Evolutionary conservation across 352 stramenopile genomes (phyloP).

Genomic region (Aphanomyces cochlioides): DNA sequence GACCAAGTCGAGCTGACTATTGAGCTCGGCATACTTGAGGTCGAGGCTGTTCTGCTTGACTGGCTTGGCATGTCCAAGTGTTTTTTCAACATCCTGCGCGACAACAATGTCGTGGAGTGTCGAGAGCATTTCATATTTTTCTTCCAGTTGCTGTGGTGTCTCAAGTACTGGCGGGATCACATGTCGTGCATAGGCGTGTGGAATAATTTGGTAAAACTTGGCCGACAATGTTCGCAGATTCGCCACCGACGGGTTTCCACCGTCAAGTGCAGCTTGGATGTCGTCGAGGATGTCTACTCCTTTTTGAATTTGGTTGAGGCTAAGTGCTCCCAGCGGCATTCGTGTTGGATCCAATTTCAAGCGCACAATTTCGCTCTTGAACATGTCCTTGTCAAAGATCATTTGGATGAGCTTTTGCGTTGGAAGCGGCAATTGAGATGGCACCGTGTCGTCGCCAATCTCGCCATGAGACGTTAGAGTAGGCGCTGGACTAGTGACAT

Average conservation of each 20-base stretch:
- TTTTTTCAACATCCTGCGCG: conserved; percentile 35
- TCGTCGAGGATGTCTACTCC: conserved; percentile 36
- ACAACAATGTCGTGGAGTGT: conserved; percentile 38
- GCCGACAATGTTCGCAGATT: conserved; percentile 27
- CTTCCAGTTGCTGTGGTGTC: conserved; percentile 32
- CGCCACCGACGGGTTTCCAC: neutral
- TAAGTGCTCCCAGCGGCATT: neutral
- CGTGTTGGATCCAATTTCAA: conserved; percentile 31
- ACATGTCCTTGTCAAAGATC: conserved; percentile 30
- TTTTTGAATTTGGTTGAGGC: conserved; percentile 33
- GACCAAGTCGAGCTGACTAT: conserved; percentile 35
- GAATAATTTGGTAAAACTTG: conserved; percentile 39
- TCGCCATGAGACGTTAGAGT: conserved; percentile 7
- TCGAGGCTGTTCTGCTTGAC: conserved; percentile 31
- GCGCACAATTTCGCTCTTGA: conserved; percentile 32
- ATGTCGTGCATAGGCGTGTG: conserved; percentile 35
- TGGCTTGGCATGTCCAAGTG: neutral
- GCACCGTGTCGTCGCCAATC: conserved; percentile 38
- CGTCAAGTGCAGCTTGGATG: conserved; percentile 26
- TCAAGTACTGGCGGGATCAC: conserved; percentile 35
- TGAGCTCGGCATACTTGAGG: conserved; percentile 34
- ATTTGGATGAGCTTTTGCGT: conserved; percentile 32
- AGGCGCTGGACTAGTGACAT: conserved; percentile 4
- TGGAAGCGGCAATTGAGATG: conserved; percentile 25
- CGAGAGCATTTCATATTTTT: conserved; percentile 39